Percentiles rank a stretch among this genome's conserved stretches.
Conservation (phyloP, 768 basidiomycete genomes). For the Phylloporus rhodoxanthus region DNA sequence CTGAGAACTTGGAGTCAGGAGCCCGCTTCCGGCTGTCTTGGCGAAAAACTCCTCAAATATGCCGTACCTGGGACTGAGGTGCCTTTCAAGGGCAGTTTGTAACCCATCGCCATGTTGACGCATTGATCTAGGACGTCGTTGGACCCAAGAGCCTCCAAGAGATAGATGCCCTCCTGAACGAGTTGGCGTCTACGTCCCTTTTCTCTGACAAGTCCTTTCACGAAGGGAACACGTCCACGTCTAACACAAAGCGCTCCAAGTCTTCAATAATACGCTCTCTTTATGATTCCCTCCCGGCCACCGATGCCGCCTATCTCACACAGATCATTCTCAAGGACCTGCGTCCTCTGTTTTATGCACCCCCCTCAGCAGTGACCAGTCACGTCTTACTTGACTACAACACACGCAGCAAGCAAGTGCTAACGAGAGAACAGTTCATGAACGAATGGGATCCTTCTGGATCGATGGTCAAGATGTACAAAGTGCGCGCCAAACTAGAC, state of each 20-base stretch:
- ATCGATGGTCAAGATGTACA: conserved; percentile 49
- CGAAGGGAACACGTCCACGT: conserved; percentile 21
- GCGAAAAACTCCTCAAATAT: conserved; percentile 51
- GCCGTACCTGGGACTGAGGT: conserved; percentile 34
- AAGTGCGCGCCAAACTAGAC: conserved; percentile 51
- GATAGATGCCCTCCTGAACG: conserved; percentile 63
- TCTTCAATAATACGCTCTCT: conserved; percentile 46
- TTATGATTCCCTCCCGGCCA: conserved; percentile 54
- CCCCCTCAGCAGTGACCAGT: conserved; percentile 42
- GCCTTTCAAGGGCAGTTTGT: conserved; percentile 1
- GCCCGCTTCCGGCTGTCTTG: conserved; percentile 60
- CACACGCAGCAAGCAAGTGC: conserved; percentile 45
- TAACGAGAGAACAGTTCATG: conserved; percentile 65
- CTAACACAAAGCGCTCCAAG: conserved; percentile 30
- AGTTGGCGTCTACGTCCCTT: conserved; percentile 61
- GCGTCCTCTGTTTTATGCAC: conserved; percentile 69
- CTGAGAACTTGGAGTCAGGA: conserved; percentile 38
- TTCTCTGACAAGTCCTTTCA: conserved; percentile 54
- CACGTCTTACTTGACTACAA: conserved; percentile 52
- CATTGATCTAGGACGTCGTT: conserved; percentile 9
- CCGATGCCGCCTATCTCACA: conserved; percentile 62
- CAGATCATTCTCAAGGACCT: conserved; percentile 90
- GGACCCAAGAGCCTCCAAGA: conserved; percentile 38
- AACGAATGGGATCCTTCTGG: conserved; percentile 60
- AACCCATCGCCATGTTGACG: conserved; percentile 3